Percentiles rank a stretch among this genome's conserved stretches.
phyloP scores from a whole-genome alignment of 495 filamentous ascomycete genomes.

The Cercophora samala region DNA sequence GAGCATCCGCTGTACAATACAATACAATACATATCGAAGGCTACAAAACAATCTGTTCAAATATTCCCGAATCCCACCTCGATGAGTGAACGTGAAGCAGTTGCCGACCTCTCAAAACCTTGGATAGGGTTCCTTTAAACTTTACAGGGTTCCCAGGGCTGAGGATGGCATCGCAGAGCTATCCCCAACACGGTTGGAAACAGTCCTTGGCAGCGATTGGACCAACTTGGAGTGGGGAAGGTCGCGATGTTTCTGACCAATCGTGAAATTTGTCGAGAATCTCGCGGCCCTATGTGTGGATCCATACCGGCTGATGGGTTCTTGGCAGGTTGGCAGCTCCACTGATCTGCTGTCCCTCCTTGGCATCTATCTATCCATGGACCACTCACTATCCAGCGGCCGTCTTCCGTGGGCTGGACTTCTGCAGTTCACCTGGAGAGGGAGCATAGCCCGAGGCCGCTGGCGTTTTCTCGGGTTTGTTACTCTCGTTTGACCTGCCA shows the following conservation, averaged over 20 bases:
- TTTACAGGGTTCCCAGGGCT: slow-evolving; percentile 3
- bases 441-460: too few relatives aligned
- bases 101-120: neutral
- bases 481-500: neutral
- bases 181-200: slow-evolving; percentile 1
- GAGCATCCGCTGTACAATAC: neutral
- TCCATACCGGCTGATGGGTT: neutral
- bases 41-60: neutral
- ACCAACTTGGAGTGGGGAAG: neutral
- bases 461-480: neutral
- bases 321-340: neutral
- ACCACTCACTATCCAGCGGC: too few relatives aligned
- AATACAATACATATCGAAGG: neutral
- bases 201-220: neutral
- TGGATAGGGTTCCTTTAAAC: neutral
- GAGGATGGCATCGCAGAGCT: slow-evolving; percentile 7
- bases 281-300: neutral
- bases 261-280: neutral
- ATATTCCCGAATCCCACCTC: neutral
- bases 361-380: neutral
- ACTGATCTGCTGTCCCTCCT: neutral
- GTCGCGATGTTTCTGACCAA: neutral
- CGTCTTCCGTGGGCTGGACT: neutral
- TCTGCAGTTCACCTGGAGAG: neutral
- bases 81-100: neutral